phyloP scores from a whole-genome alignment of 768 basidiomycete species.

The Termitomyces sp. region DNA sequence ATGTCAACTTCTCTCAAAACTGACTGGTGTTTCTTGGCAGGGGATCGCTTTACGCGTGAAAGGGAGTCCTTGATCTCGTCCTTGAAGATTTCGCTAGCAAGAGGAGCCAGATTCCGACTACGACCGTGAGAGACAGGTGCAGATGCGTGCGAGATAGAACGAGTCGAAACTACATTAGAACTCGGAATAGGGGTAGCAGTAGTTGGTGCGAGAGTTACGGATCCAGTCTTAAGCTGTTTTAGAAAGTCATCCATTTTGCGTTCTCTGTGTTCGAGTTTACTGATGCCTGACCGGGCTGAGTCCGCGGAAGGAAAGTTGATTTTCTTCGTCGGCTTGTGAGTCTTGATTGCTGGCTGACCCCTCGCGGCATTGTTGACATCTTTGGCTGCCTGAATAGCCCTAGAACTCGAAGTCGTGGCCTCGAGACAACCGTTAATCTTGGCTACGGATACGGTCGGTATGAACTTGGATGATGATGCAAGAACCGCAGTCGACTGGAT shows the following conservation, averaged over 20 bases:
- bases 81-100: constrained; percentile 15
- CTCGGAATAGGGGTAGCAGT: not conserved
- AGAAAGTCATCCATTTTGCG: constrained; percentile 31
- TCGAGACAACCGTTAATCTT: constrained; percentile 27
- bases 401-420: constrained; percentile 28
- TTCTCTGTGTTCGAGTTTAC: constrained; percentile 12
- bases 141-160: not conserved
- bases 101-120: constrained; percentile 10
- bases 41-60: constrained; percentile 2
- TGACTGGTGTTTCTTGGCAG: constrained; percentile 5
- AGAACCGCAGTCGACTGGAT: constrained; percentile 17
- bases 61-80: constrained; percentile 11
- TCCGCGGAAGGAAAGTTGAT: no score
- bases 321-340: not conserved
- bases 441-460: constrained; percentile 24
- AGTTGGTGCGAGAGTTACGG: not conserved
- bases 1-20: constrained; percentile 12
- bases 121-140: not conserved
- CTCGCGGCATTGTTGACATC: not conserved
- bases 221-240: constrained; percentile 17
- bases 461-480: constrained; percentile 40
- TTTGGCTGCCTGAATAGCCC: constrained; percentile 16
- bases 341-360: not conserved
- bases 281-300: constrained; percentile 2
- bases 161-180: not conserved